These are phyloP conservation scores for Colletotrichum sp. DNA, from an alignment of 2,329 filamentous ascomycete genomes.

Conservation along the genomic window DNA sequence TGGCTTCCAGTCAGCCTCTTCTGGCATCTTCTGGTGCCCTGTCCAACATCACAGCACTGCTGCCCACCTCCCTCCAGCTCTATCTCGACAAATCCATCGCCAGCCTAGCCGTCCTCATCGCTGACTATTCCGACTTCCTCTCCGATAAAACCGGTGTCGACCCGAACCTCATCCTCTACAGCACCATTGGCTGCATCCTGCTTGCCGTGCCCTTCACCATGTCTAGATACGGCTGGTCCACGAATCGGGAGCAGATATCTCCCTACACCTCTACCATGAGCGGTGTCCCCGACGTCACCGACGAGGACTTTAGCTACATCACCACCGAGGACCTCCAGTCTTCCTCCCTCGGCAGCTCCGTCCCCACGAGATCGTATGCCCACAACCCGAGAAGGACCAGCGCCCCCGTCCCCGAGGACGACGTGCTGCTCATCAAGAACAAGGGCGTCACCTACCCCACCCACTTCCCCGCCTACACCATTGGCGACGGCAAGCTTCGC, in stretches of 20 bases:
- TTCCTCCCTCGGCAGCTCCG: conserved; percentile 38
- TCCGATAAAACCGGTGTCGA: conserved; percentile 55
- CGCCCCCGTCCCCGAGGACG: conserved; percentile 60
- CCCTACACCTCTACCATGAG: conserved; percentile 54
- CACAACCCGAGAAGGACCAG: conserved; percentile 41
- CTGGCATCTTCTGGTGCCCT: conserved; percentile 69
- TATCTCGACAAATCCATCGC: conserved; percentile 60
- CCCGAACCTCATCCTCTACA: conserved; percentile 53
- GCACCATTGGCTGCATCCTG: conserved; percentile 52
- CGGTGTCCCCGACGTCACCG: conserved; percentile 67
- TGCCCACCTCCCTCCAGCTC: conserved; percentile 51
- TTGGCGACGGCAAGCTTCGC: conserved; percentile 74
- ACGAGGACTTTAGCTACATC: conserved; percentile 83
- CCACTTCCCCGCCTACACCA: conserved; percentile 77
- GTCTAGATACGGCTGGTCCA: conserved; percentile 59
- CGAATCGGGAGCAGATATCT: conserved; percentile 51
- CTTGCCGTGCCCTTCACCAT: conserved; percentile 58
- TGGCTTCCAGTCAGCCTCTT: conserved; percentile 64
- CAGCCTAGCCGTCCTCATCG: conserved; percentile 53
- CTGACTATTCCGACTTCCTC: conserved; percentile 57
- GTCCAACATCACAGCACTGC: conserved; percentile 60
- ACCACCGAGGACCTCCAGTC: conserved; percentile 74
- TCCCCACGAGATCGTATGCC: conserved; percentile 40
- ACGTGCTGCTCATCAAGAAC: conserved; percentile 74
- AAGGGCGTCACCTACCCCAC: conserved; percentile 70